Conservation (phyloP, 2,329 filamentous ascomycete species). For the Helotiales sp. region DNA sequence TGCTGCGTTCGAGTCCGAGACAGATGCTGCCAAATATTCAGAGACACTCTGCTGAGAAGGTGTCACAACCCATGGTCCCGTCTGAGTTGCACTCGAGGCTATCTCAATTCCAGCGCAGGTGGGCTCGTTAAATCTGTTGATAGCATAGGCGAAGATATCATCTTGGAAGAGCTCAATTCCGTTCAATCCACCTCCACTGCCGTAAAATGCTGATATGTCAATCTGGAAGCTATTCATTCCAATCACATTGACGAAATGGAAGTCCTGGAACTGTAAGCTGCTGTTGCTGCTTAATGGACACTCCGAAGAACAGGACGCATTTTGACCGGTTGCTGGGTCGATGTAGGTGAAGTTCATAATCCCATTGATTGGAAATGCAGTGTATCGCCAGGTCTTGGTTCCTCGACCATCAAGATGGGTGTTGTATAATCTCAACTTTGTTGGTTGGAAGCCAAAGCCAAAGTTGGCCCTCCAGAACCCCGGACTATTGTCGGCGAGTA, state of each 20-base stretch:
- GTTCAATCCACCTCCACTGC: constrained; percentile 79
- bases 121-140: constrained; percentile 88
- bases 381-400: constrained; percentile 86
- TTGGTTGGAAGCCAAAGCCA: constrained; percentile 83
- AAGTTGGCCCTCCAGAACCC: constrained; percentile 87
- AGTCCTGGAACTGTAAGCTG: constrained; percentile 78
- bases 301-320: constrained; percentile 74
- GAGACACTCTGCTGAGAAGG: constrained; percentile 73
- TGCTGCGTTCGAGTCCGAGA: constrained; percentile 63
- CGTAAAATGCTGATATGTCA: constrained; percentile 87
- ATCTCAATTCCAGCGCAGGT: constrained; percentile 70
- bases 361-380: constrained; percentile 82
- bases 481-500: constrained; percentile 73
- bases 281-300: constrained; percentile 82
- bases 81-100: constrained; percentile 68
- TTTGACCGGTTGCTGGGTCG: constrained; percentile 72
- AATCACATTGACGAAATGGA: constrained; percentile 84
- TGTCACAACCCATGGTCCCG: constrained; percentile 75
- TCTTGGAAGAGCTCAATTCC: constrained; percentile 88
- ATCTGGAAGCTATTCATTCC: constrained; percentile 88
- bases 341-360: constrained; percentile 97
- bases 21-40: constrained; percentile 74
- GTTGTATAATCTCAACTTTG: constrained; percentile 87
- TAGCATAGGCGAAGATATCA: constrained; percentile 83
- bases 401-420: constrained; percentile 83